A percentile compares a stretch with the other conserved stretches of the same genome.
These are phyloP conservation scores for Malassezia arunalokei DNA, from an alignment of 1,284 basidiomycete species.

Conservation along the genomic window DNA sequence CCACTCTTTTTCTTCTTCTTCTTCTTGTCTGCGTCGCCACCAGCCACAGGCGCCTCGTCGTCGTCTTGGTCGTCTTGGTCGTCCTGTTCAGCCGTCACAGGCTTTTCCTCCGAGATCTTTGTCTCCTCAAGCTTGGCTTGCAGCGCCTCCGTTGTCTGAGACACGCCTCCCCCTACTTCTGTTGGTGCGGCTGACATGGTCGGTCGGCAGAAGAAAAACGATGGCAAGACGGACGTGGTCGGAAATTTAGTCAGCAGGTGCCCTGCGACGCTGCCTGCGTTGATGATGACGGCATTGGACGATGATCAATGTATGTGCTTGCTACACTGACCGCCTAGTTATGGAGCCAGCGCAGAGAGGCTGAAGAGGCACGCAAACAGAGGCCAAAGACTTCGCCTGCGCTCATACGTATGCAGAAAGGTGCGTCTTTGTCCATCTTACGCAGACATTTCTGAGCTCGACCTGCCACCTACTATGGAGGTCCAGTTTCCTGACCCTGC, in stretches of 20 bases:
- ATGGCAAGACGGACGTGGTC: background rate
- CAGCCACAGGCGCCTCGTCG: slow-evolving; percentile 19
- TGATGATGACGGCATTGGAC: too few relatives aligned
- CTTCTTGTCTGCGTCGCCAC: slow-evolving; percentile 55
- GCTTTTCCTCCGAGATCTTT: slow-evolving; percentile 2
- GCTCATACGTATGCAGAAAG: slow-evolving; percentile 96
- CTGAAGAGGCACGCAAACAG: slow-evolving; percentile 33
- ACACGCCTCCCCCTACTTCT: background rate
- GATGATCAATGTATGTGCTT: slow-evolving; percentile 19
- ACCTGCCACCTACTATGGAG: slow-evolving; percentile 89
- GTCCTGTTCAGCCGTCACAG: slow-evolving; percentile 18
- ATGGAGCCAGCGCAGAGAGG: slow-evolving; percentile 44
- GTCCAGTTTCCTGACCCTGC: slow-evolving; percentile 79
- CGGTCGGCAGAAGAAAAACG: background rate
- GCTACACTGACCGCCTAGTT: slow-evolving; percentile 19
- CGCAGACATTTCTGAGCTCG: slow-evolving; percentile 86
- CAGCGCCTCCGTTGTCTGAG: background rate
- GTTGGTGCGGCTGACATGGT: slow-evolving; percentile 4
- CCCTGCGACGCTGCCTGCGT: too few relatives aligned
- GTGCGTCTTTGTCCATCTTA: slow-evolving; percentile 49
- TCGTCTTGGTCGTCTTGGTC: slow-evolving; percentile 30
- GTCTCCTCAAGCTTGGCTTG: slow-evolving; percentile 4
- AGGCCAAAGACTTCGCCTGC: slow-evolving; percentile 77
- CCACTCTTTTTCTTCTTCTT: slow-evolving; percentile 61
- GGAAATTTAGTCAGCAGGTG: background rate